Evolutionary conservation across 2,329 filamentous ascomycete species (phyloP).

Genomic region (Phymatotrichopsis omnivora): DNA sequence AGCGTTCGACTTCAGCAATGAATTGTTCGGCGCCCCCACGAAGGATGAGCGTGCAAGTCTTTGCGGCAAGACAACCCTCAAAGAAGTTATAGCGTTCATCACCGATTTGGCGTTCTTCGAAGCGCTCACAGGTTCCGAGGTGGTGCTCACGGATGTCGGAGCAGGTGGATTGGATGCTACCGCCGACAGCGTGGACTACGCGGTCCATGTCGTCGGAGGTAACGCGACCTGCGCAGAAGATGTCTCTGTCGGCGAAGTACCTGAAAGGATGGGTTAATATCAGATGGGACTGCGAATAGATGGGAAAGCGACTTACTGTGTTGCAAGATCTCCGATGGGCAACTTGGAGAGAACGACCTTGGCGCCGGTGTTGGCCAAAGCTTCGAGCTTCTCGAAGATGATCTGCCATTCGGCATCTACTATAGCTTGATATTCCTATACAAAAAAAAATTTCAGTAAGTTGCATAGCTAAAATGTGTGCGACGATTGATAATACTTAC

Average conservation of each 20-base stretch:
- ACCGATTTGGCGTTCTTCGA: slow-evolving; percentile 95
- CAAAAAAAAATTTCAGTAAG: slow-evolving; percentile 2
- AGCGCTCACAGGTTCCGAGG: slow-evolving; percentile 77
- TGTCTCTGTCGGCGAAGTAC: slow-evolving; percentile 92
- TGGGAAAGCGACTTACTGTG: slow-evolving; percentile 48
- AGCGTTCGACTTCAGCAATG: slow-evolving; percentile 96
- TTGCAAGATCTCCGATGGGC: slow-evolving; percentile 93
- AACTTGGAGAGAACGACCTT: slow-evolving; percentile 97
- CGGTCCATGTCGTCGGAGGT: slow-evolving; percentile 87
- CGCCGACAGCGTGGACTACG: slow-evolving; percentile 87
- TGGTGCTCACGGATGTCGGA: slow-evolving; percentile 85
- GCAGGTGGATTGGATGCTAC: slow-evolving; percentile 87
- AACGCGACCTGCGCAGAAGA: slow-evolving; percentile 96
- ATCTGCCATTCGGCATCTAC: slow-evolving; percentile 99
- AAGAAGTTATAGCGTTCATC: slow-evolving; percentile 98
- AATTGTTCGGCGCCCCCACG: slow-evolving; percentile 97
- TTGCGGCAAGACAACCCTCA: slow-evolving; percentile 85
- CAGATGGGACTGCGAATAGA: too few species aligned
- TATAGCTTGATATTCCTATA: slow-evolving; percentile 85
- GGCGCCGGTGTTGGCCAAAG: slow-evolving; percentile 82
- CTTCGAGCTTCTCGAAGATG: slow-evolving; percentile 98
- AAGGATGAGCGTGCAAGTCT: slow-evolving; percentile 92
- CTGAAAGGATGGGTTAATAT: too few species aligned
- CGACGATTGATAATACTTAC: slow-evolving; percentile 19
- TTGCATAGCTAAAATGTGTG: not conserved